Conservation (phyloP, 495 filamentous ascomycete genomes). For the Chaetomium tenue region DNA sequence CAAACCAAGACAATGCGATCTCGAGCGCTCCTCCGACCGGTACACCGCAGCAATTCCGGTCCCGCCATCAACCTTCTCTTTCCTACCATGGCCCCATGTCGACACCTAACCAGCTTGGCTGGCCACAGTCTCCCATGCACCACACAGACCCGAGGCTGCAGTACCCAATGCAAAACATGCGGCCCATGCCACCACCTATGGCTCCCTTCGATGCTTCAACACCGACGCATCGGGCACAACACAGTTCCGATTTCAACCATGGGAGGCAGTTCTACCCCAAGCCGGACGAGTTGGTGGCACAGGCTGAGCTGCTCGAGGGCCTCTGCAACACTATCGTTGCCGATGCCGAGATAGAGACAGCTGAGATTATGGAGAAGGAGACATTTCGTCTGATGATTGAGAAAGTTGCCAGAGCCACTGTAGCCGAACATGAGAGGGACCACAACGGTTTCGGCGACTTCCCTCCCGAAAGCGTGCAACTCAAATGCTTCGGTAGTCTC, state of each 20-base stretch:
- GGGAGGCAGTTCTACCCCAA: constrained; percentile 22
- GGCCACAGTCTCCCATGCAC: constrained; percentile 26
- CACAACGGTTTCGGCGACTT: constrained; percentile 39
- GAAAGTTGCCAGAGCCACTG: constrained; percentile 52
- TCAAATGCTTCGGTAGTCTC: constrained; percentile 71
- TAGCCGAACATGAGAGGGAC: constrained; percentile 50
- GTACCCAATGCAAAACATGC: constrained; percentile 7
- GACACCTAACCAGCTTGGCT: constrained; percentile 23
- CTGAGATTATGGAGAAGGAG: constrained; percentile 63
- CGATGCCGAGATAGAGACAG: constrained; percentile 47
- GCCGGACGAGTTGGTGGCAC: constrained; percentile 43
- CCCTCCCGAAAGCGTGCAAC: constrained; percentile 50
- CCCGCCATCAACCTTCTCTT: constrained; percentile 34
- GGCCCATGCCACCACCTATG: constrained; percentile 11
- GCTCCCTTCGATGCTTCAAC: constrained; percentile 22
- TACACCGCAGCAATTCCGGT: constrained; percentile 14
- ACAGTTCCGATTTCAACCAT: constrained; percentile 19
- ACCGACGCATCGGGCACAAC: constrained; percentile 19
- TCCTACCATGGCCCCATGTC: constrained; percentile 33
- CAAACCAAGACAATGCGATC: constrained; percentile 20
- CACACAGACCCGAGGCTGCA: constrained; percentile 14
- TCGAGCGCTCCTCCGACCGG: constrained; percentile 13
- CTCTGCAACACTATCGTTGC: constrained; percentile 44
- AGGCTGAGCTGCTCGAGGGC: constrained; percentile 47
- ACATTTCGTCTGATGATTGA: constrained; percentile 58